Base-by-base conservation (phyloP, 2,329 filamentous ascomycete genomes). In the Penicillium brevicompactum region DNA sequence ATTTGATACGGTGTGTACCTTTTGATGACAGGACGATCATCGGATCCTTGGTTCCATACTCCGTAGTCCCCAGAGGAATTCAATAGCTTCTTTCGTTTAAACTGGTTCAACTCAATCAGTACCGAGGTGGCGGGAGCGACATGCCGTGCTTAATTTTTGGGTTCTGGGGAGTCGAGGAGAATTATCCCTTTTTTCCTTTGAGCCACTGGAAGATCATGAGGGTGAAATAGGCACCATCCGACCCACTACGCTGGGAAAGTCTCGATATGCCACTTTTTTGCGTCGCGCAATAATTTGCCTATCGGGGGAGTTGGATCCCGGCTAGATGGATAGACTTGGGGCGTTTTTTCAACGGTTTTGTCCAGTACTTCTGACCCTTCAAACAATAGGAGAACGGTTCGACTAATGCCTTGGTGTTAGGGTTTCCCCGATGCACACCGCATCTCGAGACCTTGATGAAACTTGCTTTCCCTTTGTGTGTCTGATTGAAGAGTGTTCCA, bases 11-110 rank as follows among this genome's bases (percentile, higher is more conserved):
- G 51, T 49, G 42, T 43, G 11, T 49, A 48, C 34, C 50, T 21
- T 21, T 51, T 51, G 24, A 37, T 60, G 54, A 59, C 47, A 56
- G 47, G 56, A 57, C 46, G 62, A 63, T 64, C 58, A 55, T 52
- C 59, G 30, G 40, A 45, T 44, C 21, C 37, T 30, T 13, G 21
- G 31, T 34, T 34, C 31, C 31, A 34, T 34, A 34, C 8, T 34
- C 18, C 18, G 18, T 34, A 34, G 31, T 34, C 31, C 31, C 31
- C 31, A 10, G 34, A 7, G 18, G n/a, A 42, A 37, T 51, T 55
- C 52, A 46, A 51, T 54, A 51, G 32, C 51, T 46, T 45, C 41
- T 41, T 24, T 41, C 5, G 43, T 46, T 46, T 40, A 32, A 24
- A 38, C 46, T 4, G 45, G 22, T 43, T 47, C 42, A 11, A 18